Base-by-base conservation (phyloP, 495 filamentous ascomycete genomes). In the Aspergillus conjunctus region DNA sequence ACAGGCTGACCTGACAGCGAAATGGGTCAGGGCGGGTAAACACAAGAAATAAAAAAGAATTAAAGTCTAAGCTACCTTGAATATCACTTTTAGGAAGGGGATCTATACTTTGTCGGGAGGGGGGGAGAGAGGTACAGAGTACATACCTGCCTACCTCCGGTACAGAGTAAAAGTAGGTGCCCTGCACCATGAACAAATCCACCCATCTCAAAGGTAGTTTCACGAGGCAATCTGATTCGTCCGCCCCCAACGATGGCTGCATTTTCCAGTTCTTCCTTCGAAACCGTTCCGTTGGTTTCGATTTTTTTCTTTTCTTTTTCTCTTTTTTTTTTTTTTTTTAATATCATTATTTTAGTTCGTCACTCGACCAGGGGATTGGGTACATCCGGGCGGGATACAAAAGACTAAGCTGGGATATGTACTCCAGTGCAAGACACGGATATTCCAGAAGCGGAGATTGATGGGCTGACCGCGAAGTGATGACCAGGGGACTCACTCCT, bases 41-140 rank as follows among this genome's bases (percentile, higher is more conserved):
- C n/a, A n/a, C n/a, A n/a, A n/a, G 54, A 41, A 51, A 17, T 11
- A 39, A 22, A 51, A 12, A 26, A 51, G 5, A 26, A 26, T 2
- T 2, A 26, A 59, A 60, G 34, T 60, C 49, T 54, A 60, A 60
- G 32, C 54, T 59, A 59, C 22, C 37, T 59, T 59, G 52, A 59
- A 39, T 22, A 37, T 31, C 43, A 46, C 14, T 39, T 37, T 26
- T 33, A 33, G 17, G 30, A 8, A 22, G 44, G 21, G 44, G 22
- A 49, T 57, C 41, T 57, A 15, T 49, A 26, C 26, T 26, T n/a
- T n/a, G n/a, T n/a, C n/a, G 5, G 5, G 26, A 26, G 26, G 5
- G 26, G 26, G 26, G 26, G 26, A 26, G 26, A 26, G 26, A 26
- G 26, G 26, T 26, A 26, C 26, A 26, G 26, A 26, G n/a, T n/a